Percentiles rank a stretch among this genome's conserved stretches.
phyloP scores from a whole-genome alignment of 148 eudicot species.

The Rhododendron kiyosumense region DNA sequence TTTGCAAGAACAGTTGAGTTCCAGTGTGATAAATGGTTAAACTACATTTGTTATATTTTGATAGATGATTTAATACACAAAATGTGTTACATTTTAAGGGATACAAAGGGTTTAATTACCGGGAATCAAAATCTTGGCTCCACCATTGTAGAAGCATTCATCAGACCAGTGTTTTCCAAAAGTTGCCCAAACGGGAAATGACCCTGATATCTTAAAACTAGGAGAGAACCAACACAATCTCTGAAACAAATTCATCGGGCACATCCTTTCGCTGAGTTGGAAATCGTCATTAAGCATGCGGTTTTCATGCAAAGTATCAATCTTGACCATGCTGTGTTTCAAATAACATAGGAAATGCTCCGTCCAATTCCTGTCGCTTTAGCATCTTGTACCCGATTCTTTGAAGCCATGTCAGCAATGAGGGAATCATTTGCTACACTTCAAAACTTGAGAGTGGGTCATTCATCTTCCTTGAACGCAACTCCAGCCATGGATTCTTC shows the following conservation, averaged over 20 bases:
- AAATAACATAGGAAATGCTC: constrained; percentile 68
- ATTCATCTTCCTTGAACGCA: constrained; percentile 34
- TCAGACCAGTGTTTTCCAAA: neutral
- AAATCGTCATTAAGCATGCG: neutral
- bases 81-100: neutral
- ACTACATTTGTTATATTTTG: neutral
- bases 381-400: constrained; percentile 94
- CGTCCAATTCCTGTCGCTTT: constrained; percentile 98
- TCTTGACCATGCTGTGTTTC: neutral
- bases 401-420: constrained; percentile 99
- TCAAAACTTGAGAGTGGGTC: constrained; percentile 73
- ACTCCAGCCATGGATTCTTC: constrained; percentile 44
- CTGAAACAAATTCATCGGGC: neutral
- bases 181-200: neutral
- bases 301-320: neutral
- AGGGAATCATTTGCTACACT: constrained; percentile 91
- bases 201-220: neutral
- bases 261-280: neutral
- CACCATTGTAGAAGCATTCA: neutral
- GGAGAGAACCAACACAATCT: neutral
- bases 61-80: neutral
- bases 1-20: neutral
- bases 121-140: neutral
- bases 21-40: neutral
- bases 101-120: neutral